phyloP scores from a whole-genome alignment of 2,329 filamentous ascomycete genomes.

The Thielaviopsis punctulata region DNA sequence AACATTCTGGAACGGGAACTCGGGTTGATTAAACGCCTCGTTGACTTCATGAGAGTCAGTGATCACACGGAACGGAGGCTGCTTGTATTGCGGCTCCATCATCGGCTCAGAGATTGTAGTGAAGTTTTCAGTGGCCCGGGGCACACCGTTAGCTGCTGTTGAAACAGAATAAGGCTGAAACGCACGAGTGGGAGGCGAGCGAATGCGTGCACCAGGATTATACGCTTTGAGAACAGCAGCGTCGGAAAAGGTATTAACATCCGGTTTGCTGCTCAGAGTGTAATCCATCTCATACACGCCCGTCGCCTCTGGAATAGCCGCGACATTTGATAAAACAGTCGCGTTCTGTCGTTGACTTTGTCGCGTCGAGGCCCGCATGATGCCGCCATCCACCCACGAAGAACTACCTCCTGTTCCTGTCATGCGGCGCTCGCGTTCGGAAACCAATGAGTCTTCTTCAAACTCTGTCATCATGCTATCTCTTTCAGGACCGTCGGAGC shows the following conservation, averaged over 20 bases:
- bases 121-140: neutral
- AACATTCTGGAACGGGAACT: neutral
- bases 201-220: slow-evolving; percentile 2
- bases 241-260: neutral
- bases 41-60: slow-evolving; percentile 7
- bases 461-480: slow-evolving; percentile 35
- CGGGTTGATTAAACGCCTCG: slow-evolving; percentile 1
- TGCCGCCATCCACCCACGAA: slow-evolving; percentile 22
- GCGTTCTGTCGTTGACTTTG: neutral
- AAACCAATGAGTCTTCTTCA: slow-evolving; percentile 28
- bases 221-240: neutral
- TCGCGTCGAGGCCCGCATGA: slow-evolving; percentile 15
- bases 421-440: slow-evolving; percentile 19
- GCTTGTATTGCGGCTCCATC: neutral
- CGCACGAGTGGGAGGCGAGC: neutral
- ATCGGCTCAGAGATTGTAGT: neutral
- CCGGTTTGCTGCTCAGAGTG: neutral
- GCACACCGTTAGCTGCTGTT: neutral
- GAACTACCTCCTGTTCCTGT: slow-evolving; percentile 37
- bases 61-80: slow-evolving; percentile 3
- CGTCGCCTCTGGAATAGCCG: slow-evolving; percentile 9
- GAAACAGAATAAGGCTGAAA: neutral
- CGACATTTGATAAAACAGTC: neutral
- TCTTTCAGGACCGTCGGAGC: slow-evolving; percentile 15
- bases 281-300: slow-evolving; percentile 13